Base-by-base conservation (phyloP, 2,329 filamentous ascomycete species). In the Claviceps pusilla region DNA sequence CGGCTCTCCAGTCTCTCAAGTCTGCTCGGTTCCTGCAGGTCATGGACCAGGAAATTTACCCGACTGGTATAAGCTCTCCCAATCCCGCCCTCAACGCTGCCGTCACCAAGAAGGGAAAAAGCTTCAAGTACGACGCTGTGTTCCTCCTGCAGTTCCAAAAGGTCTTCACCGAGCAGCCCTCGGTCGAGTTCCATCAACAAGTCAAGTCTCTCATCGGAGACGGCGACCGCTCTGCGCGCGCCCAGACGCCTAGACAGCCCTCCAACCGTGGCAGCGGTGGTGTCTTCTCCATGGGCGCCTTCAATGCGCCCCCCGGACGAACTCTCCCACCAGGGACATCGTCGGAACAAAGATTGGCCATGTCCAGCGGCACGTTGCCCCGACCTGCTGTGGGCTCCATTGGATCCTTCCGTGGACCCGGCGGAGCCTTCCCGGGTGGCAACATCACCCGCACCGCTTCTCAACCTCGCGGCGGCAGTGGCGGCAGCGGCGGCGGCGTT, bases 91-190 rank as follows among this genome's bases (percentile, higher is more conserved):
- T 96, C 59, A 98, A 97, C 69, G 75, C 79, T 45, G 86, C 86
- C 16, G 86, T 88, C 33, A 77, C 80, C 39, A 87, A 86, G 69
- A 91, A 90, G 73, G 82, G 82, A 57, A 86, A 83, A 68, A 84
- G 82, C 46, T 95, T 94, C 75, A 90, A 94, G 69, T 98, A 98
- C 70, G 89, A 97, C 71, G 87, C 90, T 64, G 84, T 86, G 63
- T 98, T 98, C 76, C 75, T 98, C 71, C 77, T 98, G 35, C 93
- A 98, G 67, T 98, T 98, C 77, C 88, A 96, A 73, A 81, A 81
- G 62, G 89, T 95, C 24, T 98, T 96, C 73, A 94, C 89, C 58
- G 93, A 98, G 75, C 94, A 96, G 73, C 93, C 93, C 14, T 95
- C 89, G 0, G 71, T 90, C 47, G 91, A 97, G 65, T 98, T 95